These are phyloP conservation scores for Zygosaccharomyces pseudobailii DNA, from an alignment of 1,139 yeast genomes.

Conservation along the genomic window DNA sequence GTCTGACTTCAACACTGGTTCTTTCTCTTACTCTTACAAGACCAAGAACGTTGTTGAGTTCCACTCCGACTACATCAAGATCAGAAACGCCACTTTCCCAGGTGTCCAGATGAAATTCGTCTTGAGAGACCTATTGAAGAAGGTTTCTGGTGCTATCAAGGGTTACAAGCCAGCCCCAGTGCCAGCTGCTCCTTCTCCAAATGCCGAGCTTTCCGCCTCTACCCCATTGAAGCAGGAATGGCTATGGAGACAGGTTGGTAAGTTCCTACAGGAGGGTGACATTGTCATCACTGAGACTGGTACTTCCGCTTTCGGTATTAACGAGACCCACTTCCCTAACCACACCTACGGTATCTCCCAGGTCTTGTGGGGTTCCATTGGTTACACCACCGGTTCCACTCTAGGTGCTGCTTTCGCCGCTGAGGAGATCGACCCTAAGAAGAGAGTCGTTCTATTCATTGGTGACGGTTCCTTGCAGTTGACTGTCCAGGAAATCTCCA, in stretches of 20 bases:
- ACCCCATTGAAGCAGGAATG: slow-evolving; percentile 64
- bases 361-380: slow-evolving; percentile 89
- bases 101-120: slow-evolving; percentile 74
- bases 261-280: slow-evolving; percentile 77
- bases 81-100: slow-evolving; percentile 70
- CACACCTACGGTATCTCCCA: slow-evolving; percentile 75
- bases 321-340: slow-evolving; percentile 72
- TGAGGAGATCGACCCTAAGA: slow-evolving; percentile 61
- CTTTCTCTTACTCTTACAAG: slow-evolving; percentile 75
- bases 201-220: slow-evolving; percentile 39
- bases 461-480: slow-evolving; percentile 91
- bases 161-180: slow-evolving; percentile 45
- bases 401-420: slow-evolving; percentile 85
- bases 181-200: slow-evolving; percentile 43
- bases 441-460: slow-evolving; percentile 74
- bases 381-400: slow-evolving; percentile 81
- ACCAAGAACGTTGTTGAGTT: slow-evolving; percentile 80
- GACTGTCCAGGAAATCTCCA: slow-evolving; percentile 82
- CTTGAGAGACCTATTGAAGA: slow-evolving; percentile 45
- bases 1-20: slow-evolving; percentile 87
- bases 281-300: slow-evolving; percentile 83
- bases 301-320: slow-evolving; percentile 84
- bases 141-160: slow-evolving; percentile 38
- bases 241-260: slow-evolving; percentile 73
- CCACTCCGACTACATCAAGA: slow-evolving; percentile 83